Conservation (phyloP, 352 stramenopile genomes). For the Phytophthora lateralis region DNA sequence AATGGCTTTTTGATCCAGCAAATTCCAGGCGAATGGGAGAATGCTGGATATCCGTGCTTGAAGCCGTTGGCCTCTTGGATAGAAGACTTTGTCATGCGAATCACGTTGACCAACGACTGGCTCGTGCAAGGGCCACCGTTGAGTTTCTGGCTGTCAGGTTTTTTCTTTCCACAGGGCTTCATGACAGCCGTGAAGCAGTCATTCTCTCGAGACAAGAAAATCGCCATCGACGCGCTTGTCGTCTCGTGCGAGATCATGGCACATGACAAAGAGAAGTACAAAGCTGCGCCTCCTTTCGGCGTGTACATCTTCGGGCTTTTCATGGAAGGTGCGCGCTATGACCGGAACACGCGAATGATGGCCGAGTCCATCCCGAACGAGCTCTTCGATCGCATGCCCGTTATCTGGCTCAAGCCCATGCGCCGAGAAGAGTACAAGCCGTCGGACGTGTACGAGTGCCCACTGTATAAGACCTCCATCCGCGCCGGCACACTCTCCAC, state of each 20-base stretch:
- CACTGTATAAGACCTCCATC: constrained; percentile 94
- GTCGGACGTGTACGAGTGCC: constrained; percentile 87
- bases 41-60: constrained; percentile 90
- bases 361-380: constrained; percentile 90
- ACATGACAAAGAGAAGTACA: constrained; percentile 76
- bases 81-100: constrained; percentile 91
- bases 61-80: constrained; percentile 94
- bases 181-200: constrained; percentile 95
- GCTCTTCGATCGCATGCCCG: constrained; percentile 91
- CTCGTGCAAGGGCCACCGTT: constrained; percentile 78
- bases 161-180: constrained; percentile 97
- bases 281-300: constrained; percentile 69
- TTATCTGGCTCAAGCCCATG: constrained; percentile 92
- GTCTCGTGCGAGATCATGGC: constrained; percentile 85
- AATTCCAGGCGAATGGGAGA: constrained; percentile 88
- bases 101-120: constrained; percentile 88
- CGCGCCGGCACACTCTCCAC: constrained; percentile 92
- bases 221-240: constrained; percentile 92
- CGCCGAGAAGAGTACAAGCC: constrained; percentile 75
- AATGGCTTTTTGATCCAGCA: constrained; percentile 92
- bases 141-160: constrained; percentile 92
- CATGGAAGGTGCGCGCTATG: constrained; percentile 94
- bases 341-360: constrained; percentile 74
- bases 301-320: constrained; percentile 95
- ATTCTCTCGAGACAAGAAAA: constrained; percentile 89